Conservation (phyloP, 129 eudicot species). For the Mikania micrantha region DNA sequence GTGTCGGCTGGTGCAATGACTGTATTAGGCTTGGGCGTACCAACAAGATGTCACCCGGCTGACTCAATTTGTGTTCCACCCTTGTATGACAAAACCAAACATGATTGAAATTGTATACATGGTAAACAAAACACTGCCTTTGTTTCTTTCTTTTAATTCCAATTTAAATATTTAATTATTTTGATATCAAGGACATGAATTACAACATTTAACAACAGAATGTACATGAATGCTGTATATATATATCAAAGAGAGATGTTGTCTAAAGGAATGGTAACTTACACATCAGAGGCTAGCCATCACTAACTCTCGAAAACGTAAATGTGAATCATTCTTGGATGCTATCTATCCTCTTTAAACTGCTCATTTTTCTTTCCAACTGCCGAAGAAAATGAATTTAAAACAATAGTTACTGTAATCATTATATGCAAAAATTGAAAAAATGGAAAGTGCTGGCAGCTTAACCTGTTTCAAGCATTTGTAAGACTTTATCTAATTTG, state of each 20-base stretch:
- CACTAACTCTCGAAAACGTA: constrained; percentile 10
- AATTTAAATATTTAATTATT: constrained; percentile 1
- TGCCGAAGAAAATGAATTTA: constrained; percentile 24
- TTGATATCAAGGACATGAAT: constrained; percentile 1
- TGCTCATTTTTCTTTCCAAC: constrained; percentile 63
- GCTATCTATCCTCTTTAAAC: constrained; percentile 29
- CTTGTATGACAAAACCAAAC: background rate
- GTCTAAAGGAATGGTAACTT: constrained; percentile 21
- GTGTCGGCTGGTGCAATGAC: no score
- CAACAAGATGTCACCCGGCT: no score
- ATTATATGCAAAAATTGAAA: background rate
- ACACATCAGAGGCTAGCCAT: constrained; percentile 11
- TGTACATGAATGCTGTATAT: constrained; percentile 22
- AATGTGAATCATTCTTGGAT: constrained; percentile 20
- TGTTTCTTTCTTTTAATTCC: background rate
- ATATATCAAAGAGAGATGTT: no score
- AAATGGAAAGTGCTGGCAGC: no score
- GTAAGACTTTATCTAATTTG: background rate
- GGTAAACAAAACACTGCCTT: background rate
- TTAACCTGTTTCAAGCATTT: background rate
- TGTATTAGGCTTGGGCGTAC: no score
- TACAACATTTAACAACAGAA: constrained; percentile 19
- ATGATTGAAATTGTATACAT: background rate
- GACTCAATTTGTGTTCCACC: no score
- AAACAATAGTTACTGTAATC: background rate